Evolutionary conservation across 2,329 filamentous ascomycete species (phyloP).

Genomic region (Neurospora crassa): DNA sequence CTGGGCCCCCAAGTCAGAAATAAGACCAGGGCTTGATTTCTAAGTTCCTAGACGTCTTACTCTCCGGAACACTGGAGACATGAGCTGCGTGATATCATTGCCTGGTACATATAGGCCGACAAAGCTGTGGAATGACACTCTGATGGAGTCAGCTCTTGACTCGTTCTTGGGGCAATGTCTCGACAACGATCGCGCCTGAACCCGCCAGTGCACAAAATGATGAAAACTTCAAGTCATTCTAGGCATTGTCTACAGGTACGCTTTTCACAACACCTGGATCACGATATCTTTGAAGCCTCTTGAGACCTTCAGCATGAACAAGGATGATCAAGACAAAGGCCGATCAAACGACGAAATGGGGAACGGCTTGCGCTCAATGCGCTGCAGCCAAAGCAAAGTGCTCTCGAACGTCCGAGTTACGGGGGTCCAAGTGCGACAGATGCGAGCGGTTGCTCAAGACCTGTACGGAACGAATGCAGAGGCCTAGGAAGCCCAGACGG

Average conservation of each 20-base stretch:
- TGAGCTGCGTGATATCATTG: neutral
- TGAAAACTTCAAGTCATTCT: neutral
- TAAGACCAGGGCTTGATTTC: too few relatives aligned
- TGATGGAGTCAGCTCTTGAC: neutral
- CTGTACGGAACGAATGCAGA: constrained; percentile 12
- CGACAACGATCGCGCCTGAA: neutral
- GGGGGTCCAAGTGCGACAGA: neutral
- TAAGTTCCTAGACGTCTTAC: too few relatives aligned
- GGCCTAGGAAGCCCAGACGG: constrained; percentile 9
- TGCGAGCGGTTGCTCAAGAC: constrained; percentile 11
- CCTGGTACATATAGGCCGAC: neutral
- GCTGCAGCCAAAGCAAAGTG: neutral
- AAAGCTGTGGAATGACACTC: neutral
- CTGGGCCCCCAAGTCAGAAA: neutral
- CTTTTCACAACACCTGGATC: neutral
- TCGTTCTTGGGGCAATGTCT: neutral
- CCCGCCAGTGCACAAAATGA: neutral
- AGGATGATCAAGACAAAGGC: constrained; percentile 1
- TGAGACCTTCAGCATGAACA: neutral
- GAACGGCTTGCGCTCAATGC: neutral
- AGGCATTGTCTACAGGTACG: too few relatives aligned
- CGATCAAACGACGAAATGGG: constrained; percentile 7
- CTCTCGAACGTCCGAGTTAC: neutral
- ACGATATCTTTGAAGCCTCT: neutral
- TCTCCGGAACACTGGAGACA: neutral